Evolutionary conservation across 768 basidiomycete genomes (phyloP).

Genomic region (Mycena amicta): DNA sequence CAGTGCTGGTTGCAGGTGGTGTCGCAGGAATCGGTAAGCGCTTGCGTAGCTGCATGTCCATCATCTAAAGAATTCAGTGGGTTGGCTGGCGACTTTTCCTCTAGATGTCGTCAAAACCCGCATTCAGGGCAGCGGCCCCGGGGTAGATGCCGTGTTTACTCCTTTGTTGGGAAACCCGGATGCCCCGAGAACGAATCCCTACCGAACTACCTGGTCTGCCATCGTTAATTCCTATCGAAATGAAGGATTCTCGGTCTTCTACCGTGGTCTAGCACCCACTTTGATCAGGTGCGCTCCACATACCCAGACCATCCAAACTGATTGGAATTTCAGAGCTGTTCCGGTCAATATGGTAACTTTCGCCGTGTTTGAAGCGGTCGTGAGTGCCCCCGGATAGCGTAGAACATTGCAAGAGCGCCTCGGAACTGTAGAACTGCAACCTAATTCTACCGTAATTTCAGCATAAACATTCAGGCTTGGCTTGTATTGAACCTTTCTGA

Average conservation of each 20-base stretch:
- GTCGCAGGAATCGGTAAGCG: conserved; percentile 64
- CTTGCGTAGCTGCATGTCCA: neutral
- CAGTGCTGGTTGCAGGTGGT: conserved; percentile 71
- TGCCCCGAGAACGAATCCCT: conserved; percentile 45
- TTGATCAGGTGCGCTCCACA: conserved; percentile 31
- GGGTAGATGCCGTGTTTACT: conserved; percentile 1
- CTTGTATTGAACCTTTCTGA: too few species aligned
- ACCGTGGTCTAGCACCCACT: conserved; percentile 77
- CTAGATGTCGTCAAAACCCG: conserved; percentile 91
- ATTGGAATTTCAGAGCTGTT: conserved; percentile 53
- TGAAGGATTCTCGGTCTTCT: conserved; percentile 74
- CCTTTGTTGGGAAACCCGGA: conserved; percentile 14
- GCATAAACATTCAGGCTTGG: too few species aligned
- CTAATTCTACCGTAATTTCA: too few species aligned
- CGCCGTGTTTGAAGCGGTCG: conserved; percentile 67
- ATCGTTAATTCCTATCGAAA: conserved; percentile 59
- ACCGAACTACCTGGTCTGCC: conserved; percentile 60
- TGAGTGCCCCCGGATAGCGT: too few species aligned
- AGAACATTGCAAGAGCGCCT: too few species aligned
- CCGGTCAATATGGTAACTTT: conserved; percentile 89
- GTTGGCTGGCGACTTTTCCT: conserved; percentile 85
- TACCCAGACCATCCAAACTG: neutral
- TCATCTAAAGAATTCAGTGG: conserved; percentile 37
- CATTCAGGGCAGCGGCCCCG: conserved; percentile 59
- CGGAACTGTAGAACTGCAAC: too few species aligned